A percentile compares a stretch with the other conserved stretches of the same genome.
These are phyloP conservation scores for Streptanthus diversifolius DNA, from an alignment of 345 rosid genomes.

Conservation along the genomic window DNA sequence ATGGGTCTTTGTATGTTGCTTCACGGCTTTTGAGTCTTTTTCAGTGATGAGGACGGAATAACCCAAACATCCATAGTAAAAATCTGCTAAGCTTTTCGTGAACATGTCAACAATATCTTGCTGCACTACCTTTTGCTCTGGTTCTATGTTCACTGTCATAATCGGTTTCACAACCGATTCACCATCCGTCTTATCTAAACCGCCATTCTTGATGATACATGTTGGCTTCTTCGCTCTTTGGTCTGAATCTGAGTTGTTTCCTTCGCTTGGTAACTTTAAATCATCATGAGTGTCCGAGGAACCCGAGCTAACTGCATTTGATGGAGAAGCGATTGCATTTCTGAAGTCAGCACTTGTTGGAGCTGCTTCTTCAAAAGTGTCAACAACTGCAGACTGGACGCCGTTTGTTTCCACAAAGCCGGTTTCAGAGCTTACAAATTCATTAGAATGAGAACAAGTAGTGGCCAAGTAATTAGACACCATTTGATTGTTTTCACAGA, in stretches of 20 bases:
- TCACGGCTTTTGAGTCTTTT: slow-evolving; percentile 36
- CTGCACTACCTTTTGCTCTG: slow-evolving; percentile 67
- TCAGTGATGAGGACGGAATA: slow-evolving; percentile 46
- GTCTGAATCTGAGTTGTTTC: too few species aligned
- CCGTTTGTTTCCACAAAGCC: slow-evolving; percentile 48
- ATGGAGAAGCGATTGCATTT: slow-evolving; percentile 67
- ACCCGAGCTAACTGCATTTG: slow-evolving; percentile 31
- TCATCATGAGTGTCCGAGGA: slow-evolving; percentile 40
- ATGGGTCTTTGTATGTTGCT: slow-evolving; percentile 37
- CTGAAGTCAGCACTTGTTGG: slow-evolving; percentile 69
- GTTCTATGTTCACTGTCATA: slow-evolving; percentile 52
- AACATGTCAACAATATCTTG: slow-evolving; percentile 94
- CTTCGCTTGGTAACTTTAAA: slow-evolving; percentile 41
- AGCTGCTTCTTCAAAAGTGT: slow-evolving; percentile 35
- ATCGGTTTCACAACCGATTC: slow-evolving; percentile 46
- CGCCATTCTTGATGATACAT: slow-evolving; percentile 18
- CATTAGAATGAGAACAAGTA: slow-evolving; percentile 49
- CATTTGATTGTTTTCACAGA: slow-evolving; percentile 85
- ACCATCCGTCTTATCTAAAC: slow-evolving; percentile 18
- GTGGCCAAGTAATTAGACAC: slow-evolving; percentile 75
- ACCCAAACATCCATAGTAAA: slow-evolving; percentile 67
- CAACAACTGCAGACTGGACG: slow-evolving; percentile 37
- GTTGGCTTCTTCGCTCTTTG: slow-evolving; percentile 34
- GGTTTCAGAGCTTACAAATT: slow-evolving; percentile 37
- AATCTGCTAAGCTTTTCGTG: slow-evolving; percentile 41